Conservation (phyloP, 441 rosid genomes). For the Omphalea diandra region DNA sequence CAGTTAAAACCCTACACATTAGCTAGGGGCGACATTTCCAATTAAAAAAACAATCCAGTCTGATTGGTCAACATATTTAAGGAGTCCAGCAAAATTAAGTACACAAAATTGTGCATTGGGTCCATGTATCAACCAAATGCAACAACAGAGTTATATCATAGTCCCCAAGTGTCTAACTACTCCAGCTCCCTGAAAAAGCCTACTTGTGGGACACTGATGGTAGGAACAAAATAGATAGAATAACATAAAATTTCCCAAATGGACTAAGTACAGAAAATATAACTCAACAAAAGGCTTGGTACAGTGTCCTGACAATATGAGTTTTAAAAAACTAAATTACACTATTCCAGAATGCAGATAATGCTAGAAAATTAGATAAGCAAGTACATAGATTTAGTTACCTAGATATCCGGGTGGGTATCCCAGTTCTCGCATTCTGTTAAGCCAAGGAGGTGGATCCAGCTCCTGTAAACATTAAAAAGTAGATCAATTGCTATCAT, state of each 20-base stretch:
- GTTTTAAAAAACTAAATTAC: background rate
- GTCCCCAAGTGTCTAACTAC: background rate
- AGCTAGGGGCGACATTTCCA: no score
- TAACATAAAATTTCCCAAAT: background rate
- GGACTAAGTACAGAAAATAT: background rate
- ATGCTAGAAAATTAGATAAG: background rate
- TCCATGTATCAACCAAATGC: no score
- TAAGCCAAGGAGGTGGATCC: conserved; percentile 99
- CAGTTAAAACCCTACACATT: no score
- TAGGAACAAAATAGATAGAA: no score
- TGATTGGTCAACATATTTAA: no score
- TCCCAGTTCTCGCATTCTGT: conserved; percentile 94
- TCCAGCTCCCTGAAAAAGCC: background rate
- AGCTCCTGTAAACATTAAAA: conserved; percentile 56
- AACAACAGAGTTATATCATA: background rate
- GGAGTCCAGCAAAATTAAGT: no score
- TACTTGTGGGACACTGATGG: no score
- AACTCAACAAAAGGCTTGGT: background rate
- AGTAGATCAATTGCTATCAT: background rate
- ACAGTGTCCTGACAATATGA: background rate
- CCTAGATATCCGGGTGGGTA: conserved; percentile 98
- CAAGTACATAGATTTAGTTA: conserved; percentile 24
- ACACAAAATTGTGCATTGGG: no score
- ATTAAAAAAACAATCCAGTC: no score
- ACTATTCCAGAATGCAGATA: background rate